phyloP scores from a whole-genome alignment of 345 rosid genomes.

The Syzygium grande region DNA sequence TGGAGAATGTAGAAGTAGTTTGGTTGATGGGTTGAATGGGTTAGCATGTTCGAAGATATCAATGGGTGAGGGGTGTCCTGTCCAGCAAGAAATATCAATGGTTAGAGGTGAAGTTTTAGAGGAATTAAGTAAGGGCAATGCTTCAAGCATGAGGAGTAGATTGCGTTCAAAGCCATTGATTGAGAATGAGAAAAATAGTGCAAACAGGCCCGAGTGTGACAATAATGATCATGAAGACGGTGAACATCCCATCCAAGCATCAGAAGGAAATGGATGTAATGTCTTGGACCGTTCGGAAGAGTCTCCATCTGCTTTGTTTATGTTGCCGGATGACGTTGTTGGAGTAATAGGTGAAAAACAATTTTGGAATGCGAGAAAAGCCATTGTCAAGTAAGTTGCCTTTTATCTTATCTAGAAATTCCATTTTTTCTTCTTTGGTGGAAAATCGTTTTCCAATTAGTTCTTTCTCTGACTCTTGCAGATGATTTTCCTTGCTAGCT shows the following conservation, averaged over 20 bases:
- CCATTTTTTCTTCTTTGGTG: not conserved
- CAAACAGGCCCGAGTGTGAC: conserved; percentile 16
- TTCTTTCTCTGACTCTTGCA: not conserved
- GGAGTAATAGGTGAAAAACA: conserved; percentile 56
- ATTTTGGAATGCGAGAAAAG: conserved; percentile 67
- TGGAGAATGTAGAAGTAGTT: conserved; percentile 19
- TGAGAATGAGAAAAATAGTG: conserved; percentile 19
- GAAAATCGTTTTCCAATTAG: not conserved
- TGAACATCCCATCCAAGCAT: conserved; percentile 11
- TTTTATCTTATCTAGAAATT: conserved; percentile 8
- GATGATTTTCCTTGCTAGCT: not conserved
- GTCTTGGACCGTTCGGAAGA: conserved; percentile 14
- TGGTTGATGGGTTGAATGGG: not conserved
- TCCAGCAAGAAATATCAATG: conserved; percentile 9
- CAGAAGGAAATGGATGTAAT: not conserved
- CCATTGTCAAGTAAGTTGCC: conserved; percentile 62
- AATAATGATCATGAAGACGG: conserved; percentile 5
- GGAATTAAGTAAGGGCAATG: not conserved
- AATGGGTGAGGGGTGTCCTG: conserved; percentile 5
- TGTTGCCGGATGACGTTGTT: conserved; percentile 53
- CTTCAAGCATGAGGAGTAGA: not conserved
- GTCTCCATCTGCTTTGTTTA: conserved; percentile 23
- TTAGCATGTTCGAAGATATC: not conserved
- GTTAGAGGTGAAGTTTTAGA: conserved; percentile 20
- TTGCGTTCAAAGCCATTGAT: conserved; percentile 5